phyloP scores from a whole-genome alignment of 2,329 filamentous ascomycete genomes.

The Ascochyta pisi region DNA sequence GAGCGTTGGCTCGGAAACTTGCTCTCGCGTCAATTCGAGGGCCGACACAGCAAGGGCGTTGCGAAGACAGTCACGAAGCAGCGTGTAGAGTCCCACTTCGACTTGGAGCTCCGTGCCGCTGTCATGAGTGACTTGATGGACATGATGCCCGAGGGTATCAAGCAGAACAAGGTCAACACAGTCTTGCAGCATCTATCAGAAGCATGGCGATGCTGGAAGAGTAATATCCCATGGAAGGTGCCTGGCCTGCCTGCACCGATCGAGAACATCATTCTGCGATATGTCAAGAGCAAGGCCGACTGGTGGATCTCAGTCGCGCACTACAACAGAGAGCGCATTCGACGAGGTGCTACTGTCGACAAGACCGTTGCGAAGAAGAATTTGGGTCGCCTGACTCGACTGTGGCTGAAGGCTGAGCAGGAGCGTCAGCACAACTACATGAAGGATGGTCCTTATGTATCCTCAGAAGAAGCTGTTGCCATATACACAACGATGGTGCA shows the following conservation, averaged over 20 bases:
- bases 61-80: constrained; percentile 99
- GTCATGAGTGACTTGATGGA: constrained; percentile 99
- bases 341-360: constrained; percentile 94
- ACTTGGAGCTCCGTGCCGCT: constrained; percentile 93
- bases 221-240: constrained; percentile 99
- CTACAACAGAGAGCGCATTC: constrained; percentile 97
- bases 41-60: constrained; percentile 97
- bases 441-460: constrained; percentile 98
- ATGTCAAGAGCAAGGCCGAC: constrained; percentile 98
- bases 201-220: constrained; percentile 99
- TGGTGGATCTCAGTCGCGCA: constrained; percentile 99
- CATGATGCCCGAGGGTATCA: constrained; percentile 99
- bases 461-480: constrained; percentile 95
- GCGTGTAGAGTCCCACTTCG: constrained; percentile 97
- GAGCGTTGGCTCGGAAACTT: constrained; percentile 98
- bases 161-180: constrained; percentile 98
- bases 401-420: constrained; percentile 98
- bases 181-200: constrained; percentile 97
- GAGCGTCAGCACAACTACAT: constrained; percentile 99
- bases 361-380: constrained; percentile 99
- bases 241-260: constrained; percentile 95
- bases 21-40: constrained; percentile 96
- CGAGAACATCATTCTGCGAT: constrained; percentile 97
- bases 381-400: constrained; percentile 86
- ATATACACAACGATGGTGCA: constrained; percentile 99